Base-by-base conservation (phyloP, 805 yeast species). In the Candida nonsorbophila region DNA sequence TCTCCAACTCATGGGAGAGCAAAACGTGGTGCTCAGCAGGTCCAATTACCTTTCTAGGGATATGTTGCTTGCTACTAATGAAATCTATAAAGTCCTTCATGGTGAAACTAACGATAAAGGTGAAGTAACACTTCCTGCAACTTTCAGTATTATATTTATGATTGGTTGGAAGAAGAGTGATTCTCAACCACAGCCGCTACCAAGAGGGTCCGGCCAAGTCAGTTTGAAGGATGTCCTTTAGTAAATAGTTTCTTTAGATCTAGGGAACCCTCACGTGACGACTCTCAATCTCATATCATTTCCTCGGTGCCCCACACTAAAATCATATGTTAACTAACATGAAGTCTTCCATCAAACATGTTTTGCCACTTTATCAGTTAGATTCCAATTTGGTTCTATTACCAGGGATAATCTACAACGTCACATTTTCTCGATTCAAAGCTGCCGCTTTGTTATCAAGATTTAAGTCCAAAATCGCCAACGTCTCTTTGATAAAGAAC, bases 151-250 rank as follows among this genome's bases (percentile, higher is more conserved):
- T 30, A 74, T 84, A 15, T 81, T 79, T 49, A 79, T 84, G 86
- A 82, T 85, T 48, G 95, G 94, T 3, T 85, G 95, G 95, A 85
- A 83, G 51, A 77, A 79, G 40, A 71, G 84, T 31, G 72, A 73
- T 5, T 49, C 55, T 28, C 85, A 83, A 49, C 86, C 88, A 3
- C 62, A 78, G 47, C 90, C 94, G 1, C 66, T 83, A 35, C 69
- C 69, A 28, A 63, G 94, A 38, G 94, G 95, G 2, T 47, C 81
- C 13, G 92, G 79, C 1, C 74, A 77, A 45, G 67, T 84, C 22
- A 77, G 65, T 37, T 57, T 84, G 46, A 79, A 80, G 49, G 88
- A 84, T 35, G 75, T 75, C 7, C 53, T 77, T 22, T 28, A 27
- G 25, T 7, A n/a, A n/a, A n/a, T n/a, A n/a, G n/a, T n/a, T n/a